Conservation (phyloP, 352 stramenopile species). For the Elongisporangium undulatum region DNA sequence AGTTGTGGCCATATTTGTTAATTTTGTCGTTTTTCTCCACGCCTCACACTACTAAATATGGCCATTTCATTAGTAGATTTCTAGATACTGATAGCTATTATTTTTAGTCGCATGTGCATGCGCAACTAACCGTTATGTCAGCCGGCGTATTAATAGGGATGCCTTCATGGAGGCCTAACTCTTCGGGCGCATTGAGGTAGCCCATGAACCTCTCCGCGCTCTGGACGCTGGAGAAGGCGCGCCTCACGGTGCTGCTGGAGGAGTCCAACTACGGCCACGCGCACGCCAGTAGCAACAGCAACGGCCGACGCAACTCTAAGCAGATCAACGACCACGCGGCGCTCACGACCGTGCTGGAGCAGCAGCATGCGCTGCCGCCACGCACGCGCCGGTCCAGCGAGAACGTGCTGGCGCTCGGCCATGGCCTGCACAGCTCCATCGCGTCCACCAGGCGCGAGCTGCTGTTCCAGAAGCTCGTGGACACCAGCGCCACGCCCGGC, state of each 20-base stretch:
- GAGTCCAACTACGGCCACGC: neutral
- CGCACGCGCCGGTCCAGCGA: conserved; percentile 5
- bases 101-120: too few relatives aligned
- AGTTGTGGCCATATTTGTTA: too few relatives aligned
- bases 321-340: conserved; percentile 11
- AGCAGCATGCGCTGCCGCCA: conserved; percentile 3
- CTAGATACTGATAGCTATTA: too few relatives aligned
- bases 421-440: neutral
- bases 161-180: neutral
- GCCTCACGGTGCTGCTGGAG: conserved; percentile 16
- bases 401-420: conserved; percentile 4
- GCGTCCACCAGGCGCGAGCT: conserved; percentile 14
- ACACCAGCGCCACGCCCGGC: conserved; percentile 24
- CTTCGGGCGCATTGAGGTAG: neutral
- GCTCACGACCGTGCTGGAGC: neutral
- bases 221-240: conserved; percentile 48
- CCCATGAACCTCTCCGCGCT: conserved; percentile 51
- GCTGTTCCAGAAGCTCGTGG: conserved; percentile 30
- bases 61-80: too few relatives aligned
- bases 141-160: neutral
- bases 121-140: neutral
- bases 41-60: too few relatives aligned
- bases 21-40: too few relatives aligned
- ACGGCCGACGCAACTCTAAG: conserved; percentile 4
- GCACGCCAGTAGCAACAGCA: conserved; percentile 1